These are phyloP conservation scores for Beauveria australis DNA, from an alignment of 2,329 filamentous ascomycete species.

Conservation along the genomic window DNA sequence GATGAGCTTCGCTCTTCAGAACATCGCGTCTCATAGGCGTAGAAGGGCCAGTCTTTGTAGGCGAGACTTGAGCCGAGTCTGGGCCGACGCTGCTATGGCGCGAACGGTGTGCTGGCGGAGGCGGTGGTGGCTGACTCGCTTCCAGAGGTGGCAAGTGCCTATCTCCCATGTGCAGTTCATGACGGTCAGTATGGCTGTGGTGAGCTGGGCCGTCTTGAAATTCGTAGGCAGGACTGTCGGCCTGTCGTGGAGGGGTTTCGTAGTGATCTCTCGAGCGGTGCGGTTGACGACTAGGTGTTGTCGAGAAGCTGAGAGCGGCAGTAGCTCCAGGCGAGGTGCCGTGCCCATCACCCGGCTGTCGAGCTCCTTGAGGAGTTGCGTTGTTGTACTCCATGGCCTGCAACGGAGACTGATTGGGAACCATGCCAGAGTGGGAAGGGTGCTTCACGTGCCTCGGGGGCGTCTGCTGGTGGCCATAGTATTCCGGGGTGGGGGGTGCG, in stretches of 20 bases:
- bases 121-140: constrained; percentile 44
- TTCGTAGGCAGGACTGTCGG: constrained; percentile 18
- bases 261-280: constrained; percentile 28
- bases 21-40: constrained; percentile 54
- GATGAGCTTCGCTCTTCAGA: constrained; percentile 47
- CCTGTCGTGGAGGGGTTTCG: constrained; percentile 25
- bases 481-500: constrained; percentile 29
- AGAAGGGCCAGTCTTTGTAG: constrained; percentile 34
- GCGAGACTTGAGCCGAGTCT: constrained; percentile 30
- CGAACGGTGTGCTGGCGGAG: constrained; percentile 42
- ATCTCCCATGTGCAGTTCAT: constrained; percentile 26
- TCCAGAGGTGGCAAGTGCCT: constrained; percentile 29
- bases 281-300: constrained; percentile 21
- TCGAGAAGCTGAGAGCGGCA: constrained; percentile 13
- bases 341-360: constrained; percentile 29
- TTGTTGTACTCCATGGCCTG: constrained; percentile 44
- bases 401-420: constrained; percentile 45
- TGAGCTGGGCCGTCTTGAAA: constrained; percentile 28
- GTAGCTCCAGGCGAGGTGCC: constrained; percentile 24
- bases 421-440: constrained; percentile 28
- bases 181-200: constrained; percentile 29
- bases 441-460: constrained; percentile 39
- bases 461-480: constrained; percentile 29
- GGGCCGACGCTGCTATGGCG: constrained; percentile 37
- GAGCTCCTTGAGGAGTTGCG: constrained; percentile 28